Conservation (phyloP, 306 rosid species). For the Quercus rubra region DNA sequence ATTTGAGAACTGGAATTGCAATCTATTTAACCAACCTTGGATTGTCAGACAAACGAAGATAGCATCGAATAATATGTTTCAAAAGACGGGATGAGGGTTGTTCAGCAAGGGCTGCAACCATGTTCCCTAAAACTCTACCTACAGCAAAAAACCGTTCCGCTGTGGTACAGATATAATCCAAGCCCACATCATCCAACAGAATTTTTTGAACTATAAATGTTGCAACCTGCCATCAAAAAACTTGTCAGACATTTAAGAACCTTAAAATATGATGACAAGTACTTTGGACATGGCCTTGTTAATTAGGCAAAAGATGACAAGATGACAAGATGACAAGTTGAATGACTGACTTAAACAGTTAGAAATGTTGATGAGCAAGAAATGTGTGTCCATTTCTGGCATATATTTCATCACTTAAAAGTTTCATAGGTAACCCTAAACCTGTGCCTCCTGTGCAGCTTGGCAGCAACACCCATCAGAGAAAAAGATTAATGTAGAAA, state of each 20-base stretch:
- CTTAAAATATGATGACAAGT: conserved; percentile 6
- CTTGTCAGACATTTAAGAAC: conserved; percentile 30
- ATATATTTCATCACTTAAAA: background rate
- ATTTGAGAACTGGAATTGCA: background rate
- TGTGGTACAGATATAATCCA: conserved; percentile 67
- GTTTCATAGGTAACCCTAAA: background rate
- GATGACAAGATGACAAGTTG: background rate
- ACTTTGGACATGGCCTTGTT: background rate
- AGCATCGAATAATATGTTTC: conserved; percentile 65
- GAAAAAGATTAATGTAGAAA: background rate
- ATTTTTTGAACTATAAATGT: conserved; percentile 71
- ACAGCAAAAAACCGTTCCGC: conserved; percentile 69
- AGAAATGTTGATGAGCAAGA: background rate
- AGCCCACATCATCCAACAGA: conserved; percentile 71
- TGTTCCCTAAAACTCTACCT: conserved; percentile 51
- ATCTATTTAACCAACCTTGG: conserved; percentile 46
- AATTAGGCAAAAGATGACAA: background rate
- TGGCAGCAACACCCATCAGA: background rate
- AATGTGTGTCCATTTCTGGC: background rate
- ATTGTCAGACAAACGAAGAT: conserved; percentile 66
- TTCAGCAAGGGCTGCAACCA: conserved; percentile 60
- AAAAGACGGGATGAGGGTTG: conserved; percentile 72
- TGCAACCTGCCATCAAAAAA: conserved; percentile 53
- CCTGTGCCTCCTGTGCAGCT: background rate
- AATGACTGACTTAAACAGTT: background rate